Evolutionary conservation across 2,329 filamentous ascomycete genomes (phyloP).

Genomic region (Pyricularia sp.): DNA sequence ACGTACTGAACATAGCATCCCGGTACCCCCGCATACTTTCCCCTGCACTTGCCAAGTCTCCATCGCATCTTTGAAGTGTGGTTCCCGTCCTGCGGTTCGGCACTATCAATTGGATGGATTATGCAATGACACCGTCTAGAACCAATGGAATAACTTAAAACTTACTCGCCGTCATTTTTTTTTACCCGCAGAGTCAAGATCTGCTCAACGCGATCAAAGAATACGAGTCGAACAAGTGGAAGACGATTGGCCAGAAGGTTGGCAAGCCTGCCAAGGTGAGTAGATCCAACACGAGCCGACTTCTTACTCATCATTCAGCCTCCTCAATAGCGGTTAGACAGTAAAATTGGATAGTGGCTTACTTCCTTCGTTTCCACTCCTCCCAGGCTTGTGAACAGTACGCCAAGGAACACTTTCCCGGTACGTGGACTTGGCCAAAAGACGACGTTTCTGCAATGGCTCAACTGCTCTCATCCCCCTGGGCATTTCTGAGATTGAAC

Average conservation of each 20-base stretch:
- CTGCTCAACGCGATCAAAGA: conserved; percentile 93
- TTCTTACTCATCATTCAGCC: background rate
- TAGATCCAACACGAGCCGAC: background rate
- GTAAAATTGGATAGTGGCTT: background rate
- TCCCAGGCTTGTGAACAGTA: conserved; percentile 53
- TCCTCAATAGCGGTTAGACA: too few species aligned
- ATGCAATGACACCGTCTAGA: background rate
- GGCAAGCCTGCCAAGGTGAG: conserved; percentile 88
- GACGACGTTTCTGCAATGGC: background rate
- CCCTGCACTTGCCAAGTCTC: background rate
- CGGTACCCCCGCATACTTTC: background rate
- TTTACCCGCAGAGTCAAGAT: conserved; percentile 48
- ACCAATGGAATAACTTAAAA: background rate
- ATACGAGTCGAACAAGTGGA: conserved; percentile 98
- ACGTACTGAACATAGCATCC: conserved; percentile 20
- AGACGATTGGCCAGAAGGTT: conserved; percentile 89
- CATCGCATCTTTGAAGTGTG: conserved; percentile 4
- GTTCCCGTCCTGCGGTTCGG: background rate
- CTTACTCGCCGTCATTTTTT: conserved; percentile 6
- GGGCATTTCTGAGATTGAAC: background rate
- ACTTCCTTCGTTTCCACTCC: background rate
- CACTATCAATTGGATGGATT: background rate
- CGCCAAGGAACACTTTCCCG: conserved; percentile 85
- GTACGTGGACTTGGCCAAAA: conserved; percentile 7
- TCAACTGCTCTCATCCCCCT: background rate